Conservation (phyloP, 192 early-diverging fungal genomes). For the Rhizophagus clarus region DNA sequence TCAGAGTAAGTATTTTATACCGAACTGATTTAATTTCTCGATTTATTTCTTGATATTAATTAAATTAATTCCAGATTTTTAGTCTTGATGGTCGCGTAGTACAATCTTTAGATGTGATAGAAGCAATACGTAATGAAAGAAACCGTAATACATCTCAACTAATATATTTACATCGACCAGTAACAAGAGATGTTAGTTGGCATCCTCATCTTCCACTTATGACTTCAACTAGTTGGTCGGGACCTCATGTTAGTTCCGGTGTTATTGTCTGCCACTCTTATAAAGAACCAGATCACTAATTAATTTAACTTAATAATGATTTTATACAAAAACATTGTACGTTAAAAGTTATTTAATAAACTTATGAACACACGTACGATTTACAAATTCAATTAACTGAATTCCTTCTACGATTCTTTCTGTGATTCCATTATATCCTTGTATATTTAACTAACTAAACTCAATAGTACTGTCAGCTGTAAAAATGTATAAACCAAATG, state of each 20-base stretch:
- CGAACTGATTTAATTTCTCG: neutral
- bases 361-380: no score
- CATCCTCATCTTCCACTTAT: constrained; percentile 53
- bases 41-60: neutral
- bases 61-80: constrained; percentile 33
- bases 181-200: constrained; percentile 59
- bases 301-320: no score
- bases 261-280: constrained; percentile 3
- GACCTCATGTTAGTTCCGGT: neutral
- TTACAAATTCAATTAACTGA: no score
- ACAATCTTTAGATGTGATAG: constrained; percentile 34
- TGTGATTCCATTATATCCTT: no score
- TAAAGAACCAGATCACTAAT: neutral
- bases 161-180: neutral
- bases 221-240: constrained; percentile 22
- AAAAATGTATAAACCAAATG: no score
- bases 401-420: no score
- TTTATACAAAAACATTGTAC: no score
- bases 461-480: no score
- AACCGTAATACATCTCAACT: neutral
- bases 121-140: neutral
- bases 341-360: no score
- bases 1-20: constrained; percentile 39
- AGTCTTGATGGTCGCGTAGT: constrained; percentile 44
- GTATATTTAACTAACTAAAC: no score